Percentiles rank a stretch among this genome's conserved stretches.
Conservation (phyloP, 2,329 filamentous ascomycete species). For the Dothiorella sarmentorum region DNA sequence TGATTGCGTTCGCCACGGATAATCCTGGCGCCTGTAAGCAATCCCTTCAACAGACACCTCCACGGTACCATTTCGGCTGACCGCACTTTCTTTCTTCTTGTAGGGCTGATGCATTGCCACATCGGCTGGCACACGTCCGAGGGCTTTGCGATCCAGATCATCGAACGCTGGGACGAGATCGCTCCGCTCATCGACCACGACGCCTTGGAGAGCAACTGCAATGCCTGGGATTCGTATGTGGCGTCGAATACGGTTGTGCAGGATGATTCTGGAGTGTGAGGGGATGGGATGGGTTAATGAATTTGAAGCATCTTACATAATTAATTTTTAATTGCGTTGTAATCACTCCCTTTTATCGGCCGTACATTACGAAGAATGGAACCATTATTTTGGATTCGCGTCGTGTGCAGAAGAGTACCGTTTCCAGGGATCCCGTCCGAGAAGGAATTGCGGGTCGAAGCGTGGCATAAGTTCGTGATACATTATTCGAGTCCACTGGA, state of each 20-base stretch:
- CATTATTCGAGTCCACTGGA: no score
- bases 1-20: conserved; percentile 52
- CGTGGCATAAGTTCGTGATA: no score
- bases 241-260: not conserved
- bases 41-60: not conserved
- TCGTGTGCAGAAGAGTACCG: no score
- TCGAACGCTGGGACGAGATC: conserved; percentile 42
- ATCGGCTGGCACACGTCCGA: conserved; percentile 29
- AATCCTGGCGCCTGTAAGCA: conserved; percentile 46
- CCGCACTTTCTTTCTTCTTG: not conserved
- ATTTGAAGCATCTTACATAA: not conserved
- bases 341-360: no score
- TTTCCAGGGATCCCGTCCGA: no score
- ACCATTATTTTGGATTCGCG: no score
- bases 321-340: not conserved
- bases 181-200: conserved; percentile 6
- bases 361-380: no score
- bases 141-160: conserved; percentile 52
- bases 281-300: no score
- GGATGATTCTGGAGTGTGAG: not conserved
- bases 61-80: no score
- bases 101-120: conserved; percentile 13
- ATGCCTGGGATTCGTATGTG: not conserved
- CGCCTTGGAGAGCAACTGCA: conserved; percentile 2
- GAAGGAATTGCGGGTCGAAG: no score